Percentiles rank a stretch among this genome's conserved stretches.
phyloP scores from a whole-genome alignment of 306 rosid genomes.

The Sindora glabra region DNA sequence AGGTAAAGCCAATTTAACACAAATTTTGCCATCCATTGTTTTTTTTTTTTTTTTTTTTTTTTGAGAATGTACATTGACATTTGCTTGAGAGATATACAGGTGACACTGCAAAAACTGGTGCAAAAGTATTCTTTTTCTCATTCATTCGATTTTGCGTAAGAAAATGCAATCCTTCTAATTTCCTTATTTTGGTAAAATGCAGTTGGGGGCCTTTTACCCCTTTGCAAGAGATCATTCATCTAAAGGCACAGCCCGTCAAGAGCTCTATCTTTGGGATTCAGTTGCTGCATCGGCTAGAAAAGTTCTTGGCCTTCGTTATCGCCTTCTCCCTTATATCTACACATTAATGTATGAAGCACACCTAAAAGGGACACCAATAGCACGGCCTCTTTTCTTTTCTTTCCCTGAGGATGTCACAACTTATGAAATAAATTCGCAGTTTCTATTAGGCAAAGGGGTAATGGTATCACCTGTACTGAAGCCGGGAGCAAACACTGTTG shows the following conservation, averaged over 20 bases:
- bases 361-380: slow-evolving; percentile 45
- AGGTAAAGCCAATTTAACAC: too few species aligned
- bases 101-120: too few species aligned
- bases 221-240: slow-evolving; percentile 51
- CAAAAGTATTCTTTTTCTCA: too few species aligned
- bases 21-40: too few species aligned
- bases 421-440: slow-evolving; percentile 34
- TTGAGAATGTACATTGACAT: too few species aligned
- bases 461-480: slow-evolving; percentile 50
- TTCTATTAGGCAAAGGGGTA: slow-evolving; percentile 37
- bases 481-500: slow-evolving; percentile 28
- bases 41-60: too few species aligned
- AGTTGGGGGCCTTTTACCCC: slow-evolving; percentile 60
- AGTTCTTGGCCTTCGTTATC: slow-evolving; percentile 46
- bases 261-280: slow-evolving; percentile 51
- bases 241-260: slow-evolving; percentile 25
- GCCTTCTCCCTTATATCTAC: slow-evolving; percentile 46
- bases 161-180: not conserved
- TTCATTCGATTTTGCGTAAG: too few species aligned
- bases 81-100: too few species aligned
- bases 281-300: slow-evolving; percentile 47
- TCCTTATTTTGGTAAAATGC: slow-evolving; percentile 8
- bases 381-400: slow-evolving; percentile 52
- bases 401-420: slow-evolving; percentile 46
- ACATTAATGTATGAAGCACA: slow-evolving; percentile 48